Conservation (phyloP, 352 stramenopile species). For the Globisporangium abappressorium region DNA sequence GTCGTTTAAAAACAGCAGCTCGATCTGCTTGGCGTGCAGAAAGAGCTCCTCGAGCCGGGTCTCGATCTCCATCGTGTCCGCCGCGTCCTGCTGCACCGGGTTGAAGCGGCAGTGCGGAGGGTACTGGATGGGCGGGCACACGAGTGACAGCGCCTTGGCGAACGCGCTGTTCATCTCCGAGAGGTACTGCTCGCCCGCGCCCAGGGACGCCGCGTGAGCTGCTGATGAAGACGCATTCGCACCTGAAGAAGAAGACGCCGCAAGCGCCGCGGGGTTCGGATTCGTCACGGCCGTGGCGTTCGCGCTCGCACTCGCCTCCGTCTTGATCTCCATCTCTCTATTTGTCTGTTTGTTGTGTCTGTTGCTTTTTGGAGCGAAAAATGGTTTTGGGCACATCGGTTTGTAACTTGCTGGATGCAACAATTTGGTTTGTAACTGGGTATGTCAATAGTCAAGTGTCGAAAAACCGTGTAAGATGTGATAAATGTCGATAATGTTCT, state of each 20-base stretch:
- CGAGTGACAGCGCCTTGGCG: constrained; percentile 67
- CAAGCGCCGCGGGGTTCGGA: constrained; percentile 8
- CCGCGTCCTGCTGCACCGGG: constrained; percentile 72
- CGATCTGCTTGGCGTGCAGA: constrained; percentile 76
- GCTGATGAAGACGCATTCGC: not conserved
- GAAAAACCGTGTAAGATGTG: not conserved
- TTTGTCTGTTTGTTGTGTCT: not conserved
- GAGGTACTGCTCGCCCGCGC: constrained; percentile 37
- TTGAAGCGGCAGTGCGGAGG: constrained; percentile 83
- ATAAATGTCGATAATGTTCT: not conserved
- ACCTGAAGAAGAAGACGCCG: not conserved
- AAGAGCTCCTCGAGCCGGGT: constrained; percentile 74
- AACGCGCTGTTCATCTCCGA: constrained; percentile 74
- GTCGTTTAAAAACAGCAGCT: constrained; percentile 68
- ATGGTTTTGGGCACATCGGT: not conserved
- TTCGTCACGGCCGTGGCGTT: constrained; percentile 16
- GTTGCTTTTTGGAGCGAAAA: not conserved
- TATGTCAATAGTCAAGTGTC: not conserved
- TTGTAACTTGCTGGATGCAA: not conserved
- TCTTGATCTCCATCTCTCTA: constrained; percentile 18
- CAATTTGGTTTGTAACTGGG: not conserved
- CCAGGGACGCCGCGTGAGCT: not conserved
- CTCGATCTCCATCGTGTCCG: constrained; percentile 73
- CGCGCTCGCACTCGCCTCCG: constrained; percentile 9
- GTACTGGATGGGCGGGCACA: constrained; percentile 81